Evolutionary conservation across 305 asterid genomes (phyloP), one percentile per base, ranked within the genome.

Genomic region (Plantago coronopus): DNA sequence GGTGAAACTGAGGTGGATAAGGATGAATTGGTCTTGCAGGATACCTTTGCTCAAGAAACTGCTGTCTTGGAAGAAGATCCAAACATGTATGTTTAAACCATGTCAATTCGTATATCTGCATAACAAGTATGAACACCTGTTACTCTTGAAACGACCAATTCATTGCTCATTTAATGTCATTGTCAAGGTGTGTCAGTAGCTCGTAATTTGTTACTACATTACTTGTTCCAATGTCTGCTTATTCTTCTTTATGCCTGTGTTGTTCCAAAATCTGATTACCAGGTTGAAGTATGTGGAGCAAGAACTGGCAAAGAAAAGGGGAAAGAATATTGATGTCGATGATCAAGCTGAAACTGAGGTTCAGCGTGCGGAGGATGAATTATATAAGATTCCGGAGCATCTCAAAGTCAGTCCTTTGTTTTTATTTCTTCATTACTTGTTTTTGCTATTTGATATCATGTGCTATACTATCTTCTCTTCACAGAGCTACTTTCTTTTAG

Each of bases 1-100:
- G 91, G 74, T 14, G 98, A 91, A 75, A 89, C 42, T 34, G 42
- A 34, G 0, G 42, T 34, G 42, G 42, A 53, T 20, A 53, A 91
- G 77, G 98, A 91, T 55, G 98, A 91, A 48, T 65, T 91, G 81
- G 97, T 88, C 61, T 77, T 91, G 85, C 98, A 91, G 76, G 98
- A 91, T 72, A 91, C 98, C 6, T 91, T 91, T 79, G 98, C 98
- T 65, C 97, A 84, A 78, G 98, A 89, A 80, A 91, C 98, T 67
- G 98, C 98, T 15, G 97, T 91, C 53, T 77, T 91, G 95, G 96
- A 74, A 22, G 98, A 91, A 78, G 98, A 91, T 72, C 98, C 98
- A 29, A 91, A 84, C 74, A 91, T 91, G 98, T 85, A 80, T 38
- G 62, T 23, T n/a, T n/a, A n/a, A n/a, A 25, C 16, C 19, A 14